Percentiles rank a stretch among this genome's conserved stretches.
phyloP scores from a whole-genome alignment of 129 eudicot species.

The Flaveria bidentis region DNA sequence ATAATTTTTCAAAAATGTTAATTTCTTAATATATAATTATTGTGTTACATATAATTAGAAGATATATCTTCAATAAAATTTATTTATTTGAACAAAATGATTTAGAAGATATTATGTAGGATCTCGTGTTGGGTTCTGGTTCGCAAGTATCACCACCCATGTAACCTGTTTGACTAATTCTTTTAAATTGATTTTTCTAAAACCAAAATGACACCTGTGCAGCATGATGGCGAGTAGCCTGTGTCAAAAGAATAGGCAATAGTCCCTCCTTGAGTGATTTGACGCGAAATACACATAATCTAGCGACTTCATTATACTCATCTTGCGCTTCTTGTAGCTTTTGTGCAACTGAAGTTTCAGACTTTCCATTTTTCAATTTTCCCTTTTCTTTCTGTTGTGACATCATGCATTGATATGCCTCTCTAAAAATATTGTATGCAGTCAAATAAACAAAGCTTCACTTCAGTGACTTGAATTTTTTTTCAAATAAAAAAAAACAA shows the following conservation, averaged over 20 bases:
- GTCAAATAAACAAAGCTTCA: constrained; percentile 28
- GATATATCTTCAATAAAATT: not conserved
- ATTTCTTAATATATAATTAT: not conserved
- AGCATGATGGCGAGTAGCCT: constrained; percentile 95
- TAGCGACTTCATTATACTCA: constrained; percentile 75
- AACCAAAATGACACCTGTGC: constrained; percentile 64
- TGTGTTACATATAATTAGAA: not conserved
- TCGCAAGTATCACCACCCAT: not conserved
- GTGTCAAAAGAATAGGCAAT: constrained; percentile 79
- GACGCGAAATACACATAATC: constrained; percentile 70
- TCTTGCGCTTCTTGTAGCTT: constrained; percentile 69
- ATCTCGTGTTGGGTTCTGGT: not conserved
- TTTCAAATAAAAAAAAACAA: not conserved
- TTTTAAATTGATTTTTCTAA: not conserved
- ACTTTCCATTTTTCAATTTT: constrained; percentile 68
- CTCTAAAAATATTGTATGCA: constrained; percentile 50
- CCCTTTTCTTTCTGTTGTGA: constrained; percentile 75
- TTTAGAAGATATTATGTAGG: not conserved
- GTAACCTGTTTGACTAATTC: not conserved
- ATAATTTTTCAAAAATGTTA: not conserved
- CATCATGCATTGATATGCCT: constrained; percentile 69
- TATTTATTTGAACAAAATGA: not conserved
- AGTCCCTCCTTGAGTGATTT: constrained; percentile 96
- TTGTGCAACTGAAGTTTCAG: constrained; percentile 57
- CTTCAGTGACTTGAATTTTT: constrained; percentile 2